Base-by-base conservation (phyloP, 1,284 basidiomycete species). In the Athelia sp. region DNA sequence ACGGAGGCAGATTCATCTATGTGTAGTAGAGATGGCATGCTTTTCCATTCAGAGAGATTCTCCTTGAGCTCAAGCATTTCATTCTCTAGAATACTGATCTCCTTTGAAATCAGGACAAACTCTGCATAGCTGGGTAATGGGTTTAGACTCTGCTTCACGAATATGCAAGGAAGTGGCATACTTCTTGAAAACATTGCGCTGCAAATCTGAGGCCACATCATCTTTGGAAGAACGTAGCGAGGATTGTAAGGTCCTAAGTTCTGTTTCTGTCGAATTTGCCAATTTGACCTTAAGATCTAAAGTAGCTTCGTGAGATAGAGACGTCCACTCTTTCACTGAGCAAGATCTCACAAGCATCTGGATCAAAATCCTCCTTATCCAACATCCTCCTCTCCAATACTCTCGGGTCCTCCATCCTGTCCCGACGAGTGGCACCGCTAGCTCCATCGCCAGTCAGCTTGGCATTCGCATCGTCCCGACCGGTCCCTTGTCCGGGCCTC, bases 31-130 rank as follows among this genome's bases (percentile, higher is more conserved):
- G 91, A 91, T 0, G 94, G 94, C 76, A 97, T 92, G 45, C 82
- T 83, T 66, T 93, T 94, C 89, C 95, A 99, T 62, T 99, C 97
- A 14, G 87, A 86, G 1, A 99, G 75, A 2, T 90, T 81, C 52
- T 96, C 92, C 64, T 98, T 98, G 64, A 99, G 82, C 63, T 98
- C 95, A 32, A 98, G 79, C 90, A 98, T 93, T 65, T 98, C 95
- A 63, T 96, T 98, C 72, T 99, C 96, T 11, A 99, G 78, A 0
- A 90, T 89, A 6, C 91, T 89, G 43, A 99, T 96, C 69, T 99
- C 97, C 62, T 98, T 99, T 8, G 94, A 97, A 43, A 99, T 93
- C 43, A 88, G 78, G 44, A 99, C 93, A 62, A 99, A 98, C 62
- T 98, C 93, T 35, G 92, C 87, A 62, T 98, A 99, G 68, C 93